phyloP scores from a whole-genome alignment of 495 filamentous ascomycete genomes.

The Cetradonia linearis region DNA sequence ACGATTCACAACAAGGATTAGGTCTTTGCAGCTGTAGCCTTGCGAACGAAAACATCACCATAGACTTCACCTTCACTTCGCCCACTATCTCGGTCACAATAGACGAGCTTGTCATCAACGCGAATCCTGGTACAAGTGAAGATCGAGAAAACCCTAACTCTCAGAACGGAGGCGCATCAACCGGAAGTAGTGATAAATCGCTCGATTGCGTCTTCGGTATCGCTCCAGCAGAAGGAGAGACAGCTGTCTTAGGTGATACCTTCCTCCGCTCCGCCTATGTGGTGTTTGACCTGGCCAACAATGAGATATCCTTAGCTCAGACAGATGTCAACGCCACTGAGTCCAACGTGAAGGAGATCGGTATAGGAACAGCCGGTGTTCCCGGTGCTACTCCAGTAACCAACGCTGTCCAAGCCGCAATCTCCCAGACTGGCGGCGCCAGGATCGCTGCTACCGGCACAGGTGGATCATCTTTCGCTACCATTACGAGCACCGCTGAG shows the following conservation, averaged over 20 bases:
- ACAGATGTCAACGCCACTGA: slow-evolving; percentile 69
- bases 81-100: slow-evolving; percentile 62
- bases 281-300: slow-evolving; percentile 81
- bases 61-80: slow-evolving; percentile 61
- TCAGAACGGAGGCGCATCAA: slow-evolving; percentile 22
- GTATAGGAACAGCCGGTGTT: slow-evolving; percentile 48
- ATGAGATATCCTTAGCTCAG: slow-evolving; percentile 78
- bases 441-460: slow-evolving; percentile 19
- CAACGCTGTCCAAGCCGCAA: slow-evolving; percentile 47
- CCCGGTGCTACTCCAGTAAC: slow-evolving; percentile 60
- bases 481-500: not conserved
- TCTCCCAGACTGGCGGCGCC: slow-evolving; percentile 27
- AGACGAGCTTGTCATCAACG: slow-evolving; percentile 65
- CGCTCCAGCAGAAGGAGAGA: slow-evolving; percentile 49
- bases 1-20: slow-evolving; percentile 37
- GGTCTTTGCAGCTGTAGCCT: slow-evolving; percentile 62
- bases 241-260: slow-evolving; percentile 75
- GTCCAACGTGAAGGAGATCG: slow-evolving; percentile 62
- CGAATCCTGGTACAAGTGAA: slow-evolving; percentile 30
- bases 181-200: slow-evolving; percentile 43
- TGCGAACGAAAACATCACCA: slow-evolving; percentile 42
- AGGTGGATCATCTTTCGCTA: slow-evolving; percentile 7
- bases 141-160: slow-evolving; percentile 28
- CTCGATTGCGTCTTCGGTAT: slow-evolving; percentile 66
- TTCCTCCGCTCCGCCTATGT: slow-evolving; percentile 88